Conservation (phyloP, 768 basidiomycete species). For the Leccinum variicolor region DNA sequence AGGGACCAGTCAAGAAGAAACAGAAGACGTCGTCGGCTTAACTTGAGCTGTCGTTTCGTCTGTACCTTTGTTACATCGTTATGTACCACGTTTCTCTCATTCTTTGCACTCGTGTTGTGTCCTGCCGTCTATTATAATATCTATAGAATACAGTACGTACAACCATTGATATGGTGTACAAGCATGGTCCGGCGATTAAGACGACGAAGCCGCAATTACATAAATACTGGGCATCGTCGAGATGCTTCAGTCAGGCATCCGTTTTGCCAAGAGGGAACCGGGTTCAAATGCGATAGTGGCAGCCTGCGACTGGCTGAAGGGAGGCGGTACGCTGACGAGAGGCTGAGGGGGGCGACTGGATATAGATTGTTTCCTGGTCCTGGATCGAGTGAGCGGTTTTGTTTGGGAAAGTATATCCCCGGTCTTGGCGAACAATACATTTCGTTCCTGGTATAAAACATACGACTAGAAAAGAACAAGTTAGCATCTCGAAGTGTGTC, state of each 20-base stretch:
- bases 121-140: slow-evolving; percentile 17
- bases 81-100: background rate
- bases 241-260: slow-evolving; percentile 13
- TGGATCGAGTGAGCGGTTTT: slow-evolving; percentile 36
- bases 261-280: slow-evolving; percentile 67
- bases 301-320: slow-evolving; percentile 29
- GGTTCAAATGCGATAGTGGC: slow-evolving; percentile 60
- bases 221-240: background rate
- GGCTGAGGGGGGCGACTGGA: slow-evolving; percentile 42
- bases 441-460: slow-evolving; percentile 75
- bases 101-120: background rate
- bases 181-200: slow-evolving; percentile 5
- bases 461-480: slow-evolving; percentile 55
- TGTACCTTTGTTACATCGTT: background rate
- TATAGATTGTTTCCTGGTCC: slow-evolving; percentile 35
- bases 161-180: slow-evolving; percentile 15
- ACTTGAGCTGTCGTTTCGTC: background rate
- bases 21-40: slow-evolving; percentile 48
- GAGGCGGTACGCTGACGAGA: slow-evolving; percentile 45
- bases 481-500: slow-evolving; percentile 1
- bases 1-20: slow-evolving; percentile 75
- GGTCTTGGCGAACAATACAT: slow-evolving; percentile 44
- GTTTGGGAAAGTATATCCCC: slow-evolving; percentile 23
- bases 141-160: slow-evolving; percentile 23
- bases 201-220: slow-evolving; percentile 1